Percentiles rank a stretch among this genome's conserved stretches.
These are phyloP conservation scores for Thalassiosira sp. DNA, from an alignment of 352 stramenopile genomes.

Conservation along the genomic window DNA sequence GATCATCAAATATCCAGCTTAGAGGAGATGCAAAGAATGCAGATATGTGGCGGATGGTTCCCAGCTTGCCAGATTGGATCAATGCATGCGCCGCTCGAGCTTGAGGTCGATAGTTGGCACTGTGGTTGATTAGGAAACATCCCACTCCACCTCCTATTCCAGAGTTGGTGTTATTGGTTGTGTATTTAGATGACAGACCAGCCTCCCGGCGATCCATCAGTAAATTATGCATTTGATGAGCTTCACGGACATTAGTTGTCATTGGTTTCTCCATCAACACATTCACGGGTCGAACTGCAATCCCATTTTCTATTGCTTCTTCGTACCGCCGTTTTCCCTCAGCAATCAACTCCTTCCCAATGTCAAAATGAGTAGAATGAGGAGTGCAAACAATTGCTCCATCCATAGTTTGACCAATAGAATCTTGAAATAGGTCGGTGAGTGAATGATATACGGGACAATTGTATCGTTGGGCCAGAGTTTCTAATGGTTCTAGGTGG, in stretches of 20 bases:
- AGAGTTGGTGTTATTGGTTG: not conserved
- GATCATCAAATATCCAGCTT: conserved; percentile 69
- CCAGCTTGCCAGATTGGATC: conserved; percentile 52
- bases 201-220: conserved; percentile 28
- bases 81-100: conserved; percentile 49
- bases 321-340: conserved; percentile 47
- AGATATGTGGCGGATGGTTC: conserved; percentile 63
- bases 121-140: conserved; percentile 75
- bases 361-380: conserved; percentile 66
- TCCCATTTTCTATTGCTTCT: conserved; percentile 12
- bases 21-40: conserved; percentile 61
- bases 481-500: conserved; percentile 52
- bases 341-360: conserved; percentile 50
- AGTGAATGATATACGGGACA: conserved; percentile 57
- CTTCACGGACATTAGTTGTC: conserved; percentile 67
- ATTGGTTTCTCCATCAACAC: conserved; percentile 81
- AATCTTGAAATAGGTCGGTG: conserved; percentile 41
- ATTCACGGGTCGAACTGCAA: conserved; percentile 43
- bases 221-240: conserved; percentile 49
- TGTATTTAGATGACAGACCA: not conserved
- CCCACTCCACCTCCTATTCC: conserved; percentile 22
- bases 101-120: conserved; percentile 69
- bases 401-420: conserved; percentile 50
- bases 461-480: conserved; percentile 57
- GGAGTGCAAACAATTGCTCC: conserved; percentile 66